Evolutionary conservation across 164 flowering plant species (phyloP), one percentile per base, ranked within the genome.

Genomic region (Paratinospora sagittata): DNA sequence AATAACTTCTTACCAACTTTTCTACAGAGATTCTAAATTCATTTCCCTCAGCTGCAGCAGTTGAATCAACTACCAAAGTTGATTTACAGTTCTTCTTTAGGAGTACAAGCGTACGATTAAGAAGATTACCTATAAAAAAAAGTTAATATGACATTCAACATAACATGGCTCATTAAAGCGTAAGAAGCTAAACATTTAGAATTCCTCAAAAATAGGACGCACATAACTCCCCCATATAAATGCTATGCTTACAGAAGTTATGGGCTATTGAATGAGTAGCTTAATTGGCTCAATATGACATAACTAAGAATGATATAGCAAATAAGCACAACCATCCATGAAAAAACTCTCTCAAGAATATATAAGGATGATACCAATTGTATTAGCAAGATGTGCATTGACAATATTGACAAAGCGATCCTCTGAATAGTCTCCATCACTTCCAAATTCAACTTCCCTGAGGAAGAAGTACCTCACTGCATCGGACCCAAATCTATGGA

Each of bases 401-500:
- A 90, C 92, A 74, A 78, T 90, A 74, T 88, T 86, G 75, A 95
- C 80, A 76, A 95, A 95, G 17, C 96, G 93, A 1, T 87, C 96
- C 80, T 95, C 98, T 64, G 98, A 92, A 82, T 89, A 95, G 85
- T 95, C 97, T 63, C 97, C 98, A 76, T 95, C 98, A 78, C 69
- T 85, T 71, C 98, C 98, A 76, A 95, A 88, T 78, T 92, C 98
- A 69, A 95, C 96, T 80, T 95, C 97, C 78, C 86, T 85, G 24
- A 95, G 84, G 80, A 95, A 92, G 81, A 95, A 95, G 78, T 95
- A 95, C 77, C 98, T 86, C 39, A 95, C 97, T 27, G 97, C 97
- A 87, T 90, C 97, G 23, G 97, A 60, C 49, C 97, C 98, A 81
- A 89, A 95, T 68, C 74, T 87, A 6, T 74, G 72, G 83, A 95